phyloP scores from a whole-genome alignment of 768 basidiomycete genomes.

The Phanerodontia chrysosporium region DNA sequence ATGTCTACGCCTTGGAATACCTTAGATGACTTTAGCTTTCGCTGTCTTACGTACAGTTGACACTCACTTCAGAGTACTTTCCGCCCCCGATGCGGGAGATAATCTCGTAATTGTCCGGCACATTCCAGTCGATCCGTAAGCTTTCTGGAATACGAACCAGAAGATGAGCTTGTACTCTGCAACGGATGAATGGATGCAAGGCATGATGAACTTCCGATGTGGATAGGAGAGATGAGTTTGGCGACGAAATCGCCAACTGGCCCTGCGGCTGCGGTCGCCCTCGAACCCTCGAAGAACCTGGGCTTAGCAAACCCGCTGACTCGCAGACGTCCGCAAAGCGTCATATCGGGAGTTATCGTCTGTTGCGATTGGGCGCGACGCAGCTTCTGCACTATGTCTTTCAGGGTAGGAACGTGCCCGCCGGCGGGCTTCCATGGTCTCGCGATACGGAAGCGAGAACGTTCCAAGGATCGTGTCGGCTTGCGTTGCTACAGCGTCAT shows the following conservation, averaged over 20 bases:
- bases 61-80: slow-evolving; percentile 84
- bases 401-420: not conserved
- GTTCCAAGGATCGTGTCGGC: not conserved
- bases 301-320: not conserved
- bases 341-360: not conserved
- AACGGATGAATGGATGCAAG: not conserved
- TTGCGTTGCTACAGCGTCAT: not conserved
- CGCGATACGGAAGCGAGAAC: not conserved
- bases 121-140: slow-evolving; percentile 91
- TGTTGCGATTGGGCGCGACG: not conserved
- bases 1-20: slow-evolving; percentile 93
- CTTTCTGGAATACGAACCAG: slow-evolving; percentile 57
- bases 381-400: not conserved
- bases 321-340: not conserved
- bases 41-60: not conserved
- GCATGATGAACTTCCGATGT: too few relatives aligned
- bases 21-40: slow-evolving; percentile 31
- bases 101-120: slow-evolving; percentile 95
- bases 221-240: not conserved
- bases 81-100: slow-evolving; percentile 92
- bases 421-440: not conserved
- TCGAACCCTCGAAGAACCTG: not conserved
- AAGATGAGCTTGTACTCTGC: not conserved
- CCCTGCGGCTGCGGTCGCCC: not conserved
- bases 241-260: not conserved